Conservation (phyloP, 2,329 filamentous ascomycete species). For the Diaporthe velutina region DNA sequence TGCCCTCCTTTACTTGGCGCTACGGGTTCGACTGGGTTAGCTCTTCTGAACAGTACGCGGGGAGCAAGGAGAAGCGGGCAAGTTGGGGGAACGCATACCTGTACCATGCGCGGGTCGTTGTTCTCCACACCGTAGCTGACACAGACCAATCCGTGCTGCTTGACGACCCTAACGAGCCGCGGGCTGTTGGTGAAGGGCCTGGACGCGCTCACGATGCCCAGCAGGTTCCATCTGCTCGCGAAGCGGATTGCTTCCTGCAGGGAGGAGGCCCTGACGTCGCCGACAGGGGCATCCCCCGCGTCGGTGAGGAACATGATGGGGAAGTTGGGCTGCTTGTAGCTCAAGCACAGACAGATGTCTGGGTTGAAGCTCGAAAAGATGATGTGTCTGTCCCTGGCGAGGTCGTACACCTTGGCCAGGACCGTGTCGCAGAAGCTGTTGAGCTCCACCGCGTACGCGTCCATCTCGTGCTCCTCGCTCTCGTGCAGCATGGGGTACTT, state of each 20-base stretch:
- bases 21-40: slow-evolving; percentile 51
- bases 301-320: slow-evolving; percentile 96
- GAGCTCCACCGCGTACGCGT: slow-evolving; percentile 93
- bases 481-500: slow-evolving; percentile 99
- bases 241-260: slow-evolving; percentile 97
- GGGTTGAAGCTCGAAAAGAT: slow-evolving; percentile 99
- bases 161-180: slow-evolving; percentile 89
- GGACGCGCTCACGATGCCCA: slow-evolving; percentile 91
- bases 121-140: slow-evolving; percentile 94
- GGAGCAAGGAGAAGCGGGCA: not conserved
- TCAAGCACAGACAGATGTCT: slow-evolving; percentile 92
- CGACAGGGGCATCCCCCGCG: slow-evolving; percentile 83
- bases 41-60: slow-evolving; percentile 16
- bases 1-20: slow-evolving; percentile 93
- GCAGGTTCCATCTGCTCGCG: slow-evolving; percentile 91
- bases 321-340: slow-evolving; percentile 97
- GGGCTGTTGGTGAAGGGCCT: slow-evolving; percentile 92
- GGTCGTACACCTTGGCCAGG: slow-evolving; percentile 88
- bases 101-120: slow-evolving; percentile 87
- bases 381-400: slow-evolving; percentile 86
- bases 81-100: slow-evolving; percentile 69
- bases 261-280: slow-evolving; percentile 90
- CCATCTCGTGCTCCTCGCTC: slow-evolving; percentile 95
- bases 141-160: slow-evolving; percentile 93
- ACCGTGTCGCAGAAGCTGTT: slow-evolving; percentile 98